Percentiles rank a stretch among this genome's conserved stretches.
Conservation (phyloP, 2,329 filamentous ascomycete genomes). For the Hypoxylon sp. region DNA sequence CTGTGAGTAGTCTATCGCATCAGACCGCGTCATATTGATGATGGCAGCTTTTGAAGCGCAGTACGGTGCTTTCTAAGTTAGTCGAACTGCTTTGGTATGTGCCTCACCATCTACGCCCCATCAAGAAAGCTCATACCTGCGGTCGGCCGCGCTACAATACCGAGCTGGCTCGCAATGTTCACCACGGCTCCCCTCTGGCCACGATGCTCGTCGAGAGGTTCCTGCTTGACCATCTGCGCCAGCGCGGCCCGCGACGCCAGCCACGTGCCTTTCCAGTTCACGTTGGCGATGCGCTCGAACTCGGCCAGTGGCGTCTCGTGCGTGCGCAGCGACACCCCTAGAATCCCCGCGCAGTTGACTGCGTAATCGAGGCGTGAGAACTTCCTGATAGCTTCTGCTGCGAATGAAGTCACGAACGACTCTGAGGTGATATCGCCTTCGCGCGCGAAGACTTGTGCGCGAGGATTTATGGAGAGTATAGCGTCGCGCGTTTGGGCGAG, state of each 20-base stretch:
- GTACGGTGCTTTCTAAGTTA: slow-evolving; percentile 62
- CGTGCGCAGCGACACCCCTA: slow-evolving; percentile 60
- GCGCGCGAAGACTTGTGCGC: slow-evolving; percentile 53
- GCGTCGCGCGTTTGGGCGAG: slow-evolving; percentile 57
- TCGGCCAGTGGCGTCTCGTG: slow-evolving; percentile 62
- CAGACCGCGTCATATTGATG: slow-evolving; percentile 69
- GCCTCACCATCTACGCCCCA: background rate
- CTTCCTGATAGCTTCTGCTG: slow-evolving; percentile 49
- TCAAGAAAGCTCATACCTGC: slow-evolving; percentile 54
- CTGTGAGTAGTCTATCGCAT: slow-evolving; percentile 70
- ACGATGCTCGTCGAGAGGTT: slow-evolving; percentile 58
- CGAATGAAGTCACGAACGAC: slow-evolving; percentile 59
- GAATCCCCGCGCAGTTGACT: slow-evolving; percentile 69
- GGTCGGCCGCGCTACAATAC: slow-evolving; percentile 62
- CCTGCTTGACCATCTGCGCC: slow-evolving; percentile 62
- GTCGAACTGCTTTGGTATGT: background rate
- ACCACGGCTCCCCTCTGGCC: slow-evolving; percentile 64
- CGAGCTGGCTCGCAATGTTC: slow-evolving; percentile 68
- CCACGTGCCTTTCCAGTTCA: slow-evolving; percentile 70
- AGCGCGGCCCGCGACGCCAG: slow-evolving; percentile 62
- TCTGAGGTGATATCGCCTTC: slow-evolving; percentile 66
- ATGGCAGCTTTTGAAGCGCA: slow-evolving; percentile 72
- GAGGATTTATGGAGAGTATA: slow-evolving; percentile 55
- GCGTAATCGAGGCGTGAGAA: slow-evolving; percentile 69
- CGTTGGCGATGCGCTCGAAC: slow-evolving; percentile 67